Evolutionary conservation across 2,329 filamentous ascomycete species (phyloP), one percentile per base, ranked within the genome.

Genomic region (Akanthomyces muscarius): DNA sequence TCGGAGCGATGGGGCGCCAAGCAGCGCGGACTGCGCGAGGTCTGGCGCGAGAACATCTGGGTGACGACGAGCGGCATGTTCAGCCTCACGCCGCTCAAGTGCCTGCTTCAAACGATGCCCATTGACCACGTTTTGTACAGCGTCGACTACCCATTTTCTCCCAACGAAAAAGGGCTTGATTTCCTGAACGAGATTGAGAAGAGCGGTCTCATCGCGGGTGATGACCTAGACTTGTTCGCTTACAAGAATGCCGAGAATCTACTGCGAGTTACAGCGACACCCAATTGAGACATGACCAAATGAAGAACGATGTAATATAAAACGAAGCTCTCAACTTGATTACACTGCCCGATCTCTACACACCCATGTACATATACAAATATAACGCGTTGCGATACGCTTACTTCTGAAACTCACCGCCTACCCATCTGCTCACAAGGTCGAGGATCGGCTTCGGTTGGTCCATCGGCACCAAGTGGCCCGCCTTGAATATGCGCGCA

Each of bases 381-480:
- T 41, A 5, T 3, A 41, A 16, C 38, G 14, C 38, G 38, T 10
- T 16, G 38, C 38, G 14, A 41, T 41, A 2, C 16, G n/a, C 21
- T 30, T 23, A 58, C 11, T 23, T 47, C 30, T 47, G 53, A 88
- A 90, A 97, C 79, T 97, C 92, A 68, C 93, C 92, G 69, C 83
- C 82, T 72, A 98, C 76, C 95, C 95, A 99, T 79, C 93, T 87
- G 85, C 97, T 98, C 75, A 96, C 86, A 80, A 98, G 94, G 78
- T 97, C 90, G 66, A 97, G 83, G 63, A 90, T 92, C 36, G 89
- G 85, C 78, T 90, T 90, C 11, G 95, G 94, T 81, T 98, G 93
- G 78, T 99, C 91, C 80, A 93, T 92, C 28, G 95, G 95, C 51
- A 97, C 92, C 95, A 98, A 98, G 83, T 99, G 95, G 68, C 95